Percentiles rank a stretch among this genome's conserved stretches.
phyloP scores from a whole-genome alignment of 306 rosid genomes.

The Psophocarpus tetragonolobus region DNA sequence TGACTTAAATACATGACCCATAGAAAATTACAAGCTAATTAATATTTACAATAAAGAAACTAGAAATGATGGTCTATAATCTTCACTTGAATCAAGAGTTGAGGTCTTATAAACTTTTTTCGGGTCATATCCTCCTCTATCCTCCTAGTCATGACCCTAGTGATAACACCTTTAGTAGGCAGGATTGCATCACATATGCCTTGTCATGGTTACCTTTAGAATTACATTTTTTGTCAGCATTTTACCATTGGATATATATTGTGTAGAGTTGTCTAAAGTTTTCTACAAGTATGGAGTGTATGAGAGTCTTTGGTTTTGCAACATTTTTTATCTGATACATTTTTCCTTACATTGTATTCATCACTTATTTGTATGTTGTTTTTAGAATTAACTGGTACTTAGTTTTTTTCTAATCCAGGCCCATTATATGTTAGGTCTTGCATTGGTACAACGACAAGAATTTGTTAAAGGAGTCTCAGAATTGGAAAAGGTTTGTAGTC shows the following conservation, averaged over 20 bases:
- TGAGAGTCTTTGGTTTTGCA: not conserved
- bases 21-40: no score
- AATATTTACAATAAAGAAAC: no score
- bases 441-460: constrained; percentile 52
- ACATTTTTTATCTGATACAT: not conserved
- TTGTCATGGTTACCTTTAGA: not conserved
- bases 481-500: constrained; percentile 59
- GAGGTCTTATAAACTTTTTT: no score
- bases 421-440: constrained; percentile 77
- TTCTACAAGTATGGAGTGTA: not conserved
- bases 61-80: no score
- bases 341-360: not conserved
- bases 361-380: not conserved
- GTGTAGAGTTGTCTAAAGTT: not conserved
- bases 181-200: no score
- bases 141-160: no score
- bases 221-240: not conserved
- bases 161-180: no score
- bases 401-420: constrained; percentile 49
- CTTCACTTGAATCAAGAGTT: no score
- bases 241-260: not conserved
- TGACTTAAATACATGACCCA: no score
- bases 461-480: constrained; percentile 55
- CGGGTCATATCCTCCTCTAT: no score
- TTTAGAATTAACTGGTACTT: not conserved